Evolutionary conservation across 2,329 filamentous ascomycete genomes (phyloP), one percentile per base, ranked within the genome.

Genomic region (Cladosporium sphaerospermum): DNA sequence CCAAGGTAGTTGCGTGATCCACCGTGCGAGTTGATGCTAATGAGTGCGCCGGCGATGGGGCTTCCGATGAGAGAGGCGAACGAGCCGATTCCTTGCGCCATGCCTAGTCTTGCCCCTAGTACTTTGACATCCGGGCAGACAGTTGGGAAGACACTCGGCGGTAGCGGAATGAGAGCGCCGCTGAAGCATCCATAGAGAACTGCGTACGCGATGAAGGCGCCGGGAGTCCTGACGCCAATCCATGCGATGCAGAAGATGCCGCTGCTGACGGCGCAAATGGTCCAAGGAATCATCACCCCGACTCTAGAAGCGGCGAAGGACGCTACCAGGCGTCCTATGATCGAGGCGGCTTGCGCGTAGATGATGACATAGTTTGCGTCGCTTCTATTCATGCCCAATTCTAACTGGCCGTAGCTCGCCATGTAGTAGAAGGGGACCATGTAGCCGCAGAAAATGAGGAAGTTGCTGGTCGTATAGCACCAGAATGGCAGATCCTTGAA

Each of bases 271-370:
- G 70, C 73, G 41, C 75, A 74, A 0, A 78, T 72, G 33, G 81
- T 75, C 53, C 80, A 74, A 1, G 75, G 73, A 57, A 84, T 82
- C 56, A 83, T 7, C 73, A 74, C 9, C 76, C 81, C 31, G 75
- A 71, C 49, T 59, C 66, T 36, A 61, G 72, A 64, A 0, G 80
- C 80, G 2, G 82, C 59, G 57, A 74, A 74, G 6, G 75, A 75
- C 0, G 76, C 73, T 1, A 80, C 58, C 1, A 80, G 67, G 1
- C 82, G 79, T 3, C 76, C 73, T 0, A 77, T 63, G 2, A 84
- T 71, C 4, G 80, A 80, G 10, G 80, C 68, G 4, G 75, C 79
- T 59, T 84, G 83, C 4, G 76, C 72, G 34, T 83, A 73, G 54
- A 85, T 71, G 4, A 84, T 71, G 6, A 84, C 69, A 39, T 74